phyloP scores from a whole-genome alignment of 192 early-diverging fungal species.

The Dispira simplex region DNA sequence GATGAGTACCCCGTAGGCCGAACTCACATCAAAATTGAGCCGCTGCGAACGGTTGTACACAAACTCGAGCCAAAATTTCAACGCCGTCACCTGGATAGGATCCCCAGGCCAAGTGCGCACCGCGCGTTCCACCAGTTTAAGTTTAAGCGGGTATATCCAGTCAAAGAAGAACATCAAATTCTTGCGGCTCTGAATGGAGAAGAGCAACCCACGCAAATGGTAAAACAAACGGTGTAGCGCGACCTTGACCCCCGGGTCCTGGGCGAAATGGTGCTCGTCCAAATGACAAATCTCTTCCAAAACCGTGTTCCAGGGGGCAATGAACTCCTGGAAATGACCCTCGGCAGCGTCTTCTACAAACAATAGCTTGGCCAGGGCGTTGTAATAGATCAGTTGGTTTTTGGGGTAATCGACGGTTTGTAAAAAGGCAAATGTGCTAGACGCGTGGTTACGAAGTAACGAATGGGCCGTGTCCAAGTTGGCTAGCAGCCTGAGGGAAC shows the following conservation, averaged over 20 bases:
- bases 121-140: conserved; percentile 41
- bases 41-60: conserved; percentile 64
- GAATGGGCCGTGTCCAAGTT: conserved; percentile 53
- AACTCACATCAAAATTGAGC: conserved; percentile 68
- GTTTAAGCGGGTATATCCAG: conserved; percentile 67
- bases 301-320: conserved; percentile 43
- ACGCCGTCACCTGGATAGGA: conserved; percentile 45
- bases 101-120: conserved; percentile 51
- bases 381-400: conserved; percentile 58
- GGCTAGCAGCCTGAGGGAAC: conserved; percentile 55
- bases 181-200: conserved; percentile 37
- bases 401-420: conserved; percentile 36
- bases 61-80: conserved; percentile 72
- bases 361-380: conserved; percentile 56
- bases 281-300: conserved; percentile 36
- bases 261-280: conserved; percentile 34
- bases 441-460: conserved; percentile 55
- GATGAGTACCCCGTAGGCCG: conserved; percentile 74
- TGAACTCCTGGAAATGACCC: conserved; percentile 49
- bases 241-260: conserved; percentile 27
- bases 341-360: conserved; percentile 48
- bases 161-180: conserved; percentile 61
- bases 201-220: conserved; percentile 63
- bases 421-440: conserved; percentile 58
- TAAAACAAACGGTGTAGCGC: conserved; percentile 45